Conservation (phyloP, 2,329 filamentous ascomycete species). For the Penicillium paneum region DNA sequence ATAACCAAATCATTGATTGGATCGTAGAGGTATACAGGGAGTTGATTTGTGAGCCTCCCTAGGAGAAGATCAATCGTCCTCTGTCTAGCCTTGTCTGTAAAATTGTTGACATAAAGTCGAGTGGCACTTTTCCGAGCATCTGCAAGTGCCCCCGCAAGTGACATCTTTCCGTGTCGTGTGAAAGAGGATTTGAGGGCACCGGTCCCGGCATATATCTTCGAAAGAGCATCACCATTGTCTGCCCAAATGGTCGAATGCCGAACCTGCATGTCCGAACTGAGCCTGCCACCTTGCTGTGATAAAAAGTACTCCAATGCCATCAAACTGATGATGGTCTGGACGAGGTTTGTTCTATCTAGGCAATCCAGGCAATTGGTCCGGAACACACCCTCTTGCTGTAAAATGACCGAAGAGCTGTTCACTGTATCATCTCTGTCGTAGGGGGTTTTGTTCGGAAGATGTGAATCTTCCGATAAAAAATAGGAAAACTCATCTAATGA, state of each 20-base stretch:
- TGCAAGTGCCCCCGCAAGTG: slow-evolving; percentile 85
- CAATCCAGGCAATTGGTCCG: slow-evolving; percentile 96
- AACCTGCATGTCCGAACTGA: slow-evolving; percentile 81
- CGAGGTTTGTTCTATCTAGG: slow-evolving; percentile 89
- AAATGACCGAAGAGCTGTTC: slow-evolving; percentile 59
- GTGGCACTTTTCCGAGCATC: slow-evolving; percentile 94
- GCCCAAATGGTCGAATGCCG: slow-evolving; percentile 93
- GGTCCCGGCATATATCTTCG: slow-evolving; percentile 93
- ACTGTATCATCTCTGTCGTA: slow-evolving; percentile 43
- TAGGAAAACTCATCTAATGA: slow-evolving; percentile 91
- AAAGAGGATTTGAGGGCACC: slow-evolving; percentile 94
- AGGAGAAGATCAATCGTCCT: slow-evolving; percentile 93
- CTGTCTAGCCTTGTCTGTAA: slow-evolving; percentile 86
- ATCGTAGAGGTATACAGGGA: slow-evolving; percentile 81
- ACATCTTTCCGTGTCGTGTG: slow-evolving; percentile 93
- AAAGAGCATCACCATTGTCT: slow-evolving; percentile 91
- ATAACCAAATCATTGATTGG: slow-evolving; percentile 90
- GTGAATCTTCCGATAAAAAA: slow-evolving; percentile 72
- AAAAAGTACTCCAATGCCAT: slow-evolving; percentile 89
- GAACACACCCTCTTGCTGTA: slow-evolving; percentile 95
- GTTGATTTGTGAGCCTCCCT: slow-evolving; percentile 78
- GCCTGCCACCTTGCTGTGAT: slow-evolving; percentile 64
- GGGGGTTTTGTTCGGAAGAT: slow-evolving; percentile 43
- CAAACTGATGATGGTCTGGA: slow-evolving; percentile 92
- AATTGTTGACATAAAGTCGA: slow-evolving; percentile 95